Base-by-base conservation (phyloP, 176 grass and related monocot genomes). In the Avena insularis region DNA sequence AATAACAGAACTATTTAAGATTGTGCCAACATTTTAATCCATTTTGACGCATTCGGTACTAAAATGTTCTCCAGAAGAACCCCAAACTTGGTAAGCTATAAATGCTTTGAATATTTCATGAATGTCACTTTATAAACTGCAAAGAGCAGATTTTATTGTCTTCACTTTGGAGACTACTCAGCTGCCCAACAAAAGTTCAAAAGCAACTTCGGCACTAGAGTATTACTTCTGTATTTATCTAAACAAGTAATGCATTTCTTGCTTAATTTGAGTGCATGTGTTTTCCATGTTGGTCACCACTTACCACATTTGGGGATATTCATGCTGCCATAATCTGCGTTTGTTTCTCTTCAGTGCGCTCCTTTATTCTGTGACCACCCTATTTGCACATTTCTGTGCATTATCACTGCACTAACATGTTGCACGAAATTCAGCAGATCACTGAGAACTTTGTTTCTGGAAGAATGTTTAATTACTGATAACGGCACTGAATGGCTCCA, bases 381-480 rank as follows among this genome's bases (percentile, higher is more conserved):
- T 47, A 19, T 83, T 78, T 31, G 11, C 63, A 79, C 33, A 51
- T 6, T 82, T 87, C 40, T 33, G 46, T 15, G 8, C 70, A 64
- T 19, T 67, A 77, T 88, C 33, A 64, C 59, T 47, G 20, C 20
- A 60, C 46, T 93, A 79, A 90, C 65, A 17, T 87, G 20, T 84
- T 81, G 31, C 5, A 27, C 45, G 38, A 15, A 85, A 82, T 89
- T 89, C 9, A 83, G 77, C 76, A 96, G 90, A 51, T 90, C 84
- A n/a, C 69, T 96, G 45, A 90, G 79, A 56, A 93, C 82, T 70
- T 49, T 96, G 46, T 90, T 96, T 66, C 66, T 96, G 83, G 92
- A 96, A 90, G 92, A 97, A 60, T 92, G 92, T 53, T 23, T 48
- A 81, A 87, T 94, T 86, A 7, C 20, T 48, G 90, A 89, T 53